These are phyloP conservation scores for Darksidea phi DNA, from an alignment of 495 filamentous ascomycete genomes.

Conservation along the genomic window DNA sequence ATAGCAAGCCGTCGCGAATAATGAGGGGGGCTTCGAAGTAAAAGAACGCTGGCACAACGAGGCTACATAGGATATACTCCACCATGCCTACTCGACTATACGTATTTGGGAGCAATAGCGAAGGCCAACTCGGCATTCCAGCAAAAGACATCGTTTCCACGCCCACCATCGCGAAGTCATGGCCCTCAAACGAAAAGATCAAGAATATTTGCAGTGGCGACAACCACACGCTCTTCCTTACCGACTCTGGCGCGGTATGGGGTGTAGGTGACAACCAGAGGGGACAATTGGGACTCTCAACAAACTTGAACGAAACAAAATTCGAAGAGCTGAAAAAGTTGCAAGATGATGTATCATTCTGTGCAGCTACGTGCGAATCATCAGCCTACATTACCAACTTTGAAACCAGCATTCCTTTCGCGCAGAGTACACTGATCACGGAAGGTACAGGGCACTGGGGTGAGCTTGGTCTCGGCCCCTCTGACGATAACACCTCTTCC, in stretches of 20 bases:
- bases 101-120: conserved; percentile 89
- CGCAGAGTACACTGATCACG: too few relatives aligned
- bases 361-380: conserved; percentile 41
- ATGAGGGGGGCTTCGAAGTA: too few relatives aligned
- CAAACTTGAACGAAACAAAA: background rate
- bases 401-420: background rate
- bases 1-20: too few relatives aligned
- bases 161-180: conserved; percentile 24
- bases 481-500: too few relatives aligned
- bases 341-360: conserved; percentile 1
- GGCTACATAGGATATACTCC: background rate
- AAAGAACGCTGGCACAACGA: too few relatives aligned
- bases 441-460: background rate
- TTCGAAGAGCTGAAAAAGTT: background rate
- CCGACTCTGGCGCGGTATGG: background rate
- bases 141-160: conserved; percentile 21
- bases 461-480: background rate
- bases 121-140: conserved; percentile 77
- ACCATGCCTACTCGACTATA: conserved; percentile 50
- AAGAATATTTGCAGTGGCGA: conserved; percentile 4
- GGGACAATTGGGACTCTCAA: conserved; percentile 6
- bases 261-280: conserved; percentile 12
- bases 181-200: background rate
- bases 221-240: conserved; percentile 21
- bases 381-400: conserved; percentile 59